Evolutionary conservation across 768 basidiomycete genomes (phyloP).

Genomic region (Suillus paluster): DNA sequence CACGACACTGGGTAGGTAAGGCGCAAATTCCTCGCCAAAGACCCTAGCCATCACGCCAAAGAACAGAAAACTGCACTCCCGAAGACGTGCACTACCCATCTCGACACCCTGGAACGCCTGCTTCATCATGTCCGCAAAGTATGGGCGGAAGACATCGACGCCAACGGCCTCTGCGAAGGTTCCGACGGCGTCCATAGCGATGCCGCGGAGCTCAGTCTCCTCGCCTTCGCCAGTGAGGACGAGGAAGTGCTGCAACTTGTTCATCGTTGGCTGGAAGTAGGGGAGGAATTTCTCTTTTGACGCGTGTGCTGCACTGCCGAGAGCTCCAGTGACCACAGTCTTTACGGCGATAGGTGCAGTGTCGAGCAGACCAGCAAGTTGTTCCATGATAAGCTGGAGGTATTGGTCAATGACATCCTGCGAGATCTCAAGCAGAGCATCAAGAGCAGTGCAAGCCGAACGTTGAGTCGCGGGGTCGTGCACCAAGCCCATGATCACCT

Average conservation of each 20-base stretch:
- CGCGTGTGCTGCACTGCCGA: slow-evolving; percentile 97
- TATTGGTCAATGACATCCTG: slow-evolving; percentile 91
- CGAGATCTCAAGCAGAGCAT: slow-evolving; percentile 93
- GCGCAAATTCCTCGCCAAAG: slow-evolving; percentile 92
- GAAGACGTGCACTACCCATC: slow-evolving; percentile 82
- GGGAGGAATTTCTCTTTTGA: slow-evolving; percentile 89
- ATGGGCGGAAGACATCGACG: slow-evolving; percentile 90
- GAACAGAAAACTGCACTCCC: slow-evolving; percentile 97
- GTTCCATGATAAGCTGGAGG: slow-evolving; percentile 92
- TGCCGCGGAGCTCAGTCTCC: slow-evolving; percentile 92
- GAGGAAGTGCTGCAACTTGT: slow-evolving; percentile 87
- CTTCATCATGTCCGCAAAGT: slow-evolving; percentile 96
- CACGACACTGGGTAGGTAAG: slow-evolving; percentile 84
- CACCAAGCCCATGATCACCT: slow-evolving; percentile 92
- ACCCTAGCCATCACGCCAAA: slow-evolving; percentile 99
- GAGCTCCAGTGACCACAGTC: slow-evolving; percentile 94
- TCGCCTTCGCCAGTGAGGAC: slow-evolving; percentile 85
- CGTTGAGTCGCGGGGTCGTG: slow-evolving; percentile 87
- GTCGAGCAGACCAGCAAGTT: slow-evolving; percentile 84
- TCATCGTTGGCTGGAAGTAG: slow-evolving; percentile 93
- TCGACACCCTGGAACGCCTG: slow-evolving; percentile 90
- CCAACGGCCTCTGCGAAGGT: slow-evolving; percentile 98
- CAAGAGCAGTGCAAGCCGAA: slow-evolving; percentile 95
- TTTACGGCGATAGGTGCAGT: slow-evolving; percentile 87
- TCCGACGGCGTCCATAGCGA: slow-evolving; percentile 98